These are phyloP conservation scores for Phytopythium oedochilum DNA, from an alignment of 352 stramenopile species.

Conservation along the genomic window DNA sequence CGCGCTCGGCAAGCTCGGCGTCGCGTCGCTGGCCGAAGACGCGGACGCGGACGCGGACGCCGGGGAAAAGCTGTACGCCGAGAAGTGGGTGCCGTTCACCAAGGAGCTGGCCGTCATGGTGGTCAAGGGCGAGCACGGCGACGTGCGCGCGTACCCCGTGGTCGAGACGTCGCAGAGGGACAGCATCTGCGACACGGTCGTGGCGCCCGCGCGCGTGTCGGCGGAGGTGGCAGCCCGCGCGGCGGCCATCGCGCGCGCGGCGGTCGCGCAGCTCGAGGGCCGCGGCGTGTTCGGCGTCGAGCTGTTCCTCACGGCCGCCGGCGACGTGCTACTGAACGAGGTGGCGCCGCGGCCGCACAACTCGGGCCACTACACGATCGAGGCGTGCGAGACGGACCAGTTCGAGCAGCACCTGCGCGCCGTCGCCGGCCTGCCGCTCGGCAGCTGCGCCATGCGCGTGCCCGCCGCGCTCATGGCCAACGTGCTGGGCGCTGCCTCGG, in stretches of 20 bases:
- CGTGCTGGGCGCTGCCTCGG: constrained; percentile 64
- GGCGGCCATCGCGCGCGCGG: constrained; percentile 48
- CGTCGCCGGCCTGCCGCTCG: constrained; percentile 92
- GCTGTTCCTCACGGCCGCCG: constrained; percentile 91
- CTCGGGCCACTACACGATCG: constrained; percentile 99
- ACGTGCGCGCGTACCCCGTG: constrained; percentile 92
- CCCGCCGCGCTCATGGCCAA: constrained; percentile 91
- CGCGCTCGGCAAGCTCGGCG: constrained; percentile 83
- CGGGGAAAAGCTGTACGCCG: constrained; percentile 86
- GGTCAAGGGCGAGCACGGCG: constrained; percentile 63
- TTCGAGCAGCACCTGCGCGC: constrained; percentile 98
- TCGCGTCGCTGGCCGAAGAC: constrained; percentile 15
- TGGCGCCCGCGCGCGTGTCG: constrained; percentile 85
- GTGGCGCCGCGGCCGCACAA: constrained; percentile 97
- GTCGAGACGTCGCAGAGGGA: constrained; percentile 97
- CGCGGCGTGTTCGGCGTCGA: constrained; percentile 96
- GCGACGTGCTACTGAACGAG: constrained; percentile 95
- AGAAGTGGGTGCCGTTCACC: constrained; percentile 97
- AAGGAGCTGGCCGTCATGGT: constrained; percentile 98
- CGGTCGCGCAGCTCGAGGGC: constrained; percentile 79
- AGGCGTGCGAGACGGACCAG: constrained; percentile 96
- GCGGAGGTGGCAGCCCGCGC: constrained; percentile 34
- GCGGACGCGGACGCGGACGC: constrained; percentile 15
- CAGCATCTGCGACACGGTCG: constrained; percentile 96
- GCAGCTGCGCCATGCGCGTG: constrained; percentile 90